phyloP scores from a whole-genome alignment of 495 filamentous ascomycete species.

The Penicillium samsonianum region DNA sequence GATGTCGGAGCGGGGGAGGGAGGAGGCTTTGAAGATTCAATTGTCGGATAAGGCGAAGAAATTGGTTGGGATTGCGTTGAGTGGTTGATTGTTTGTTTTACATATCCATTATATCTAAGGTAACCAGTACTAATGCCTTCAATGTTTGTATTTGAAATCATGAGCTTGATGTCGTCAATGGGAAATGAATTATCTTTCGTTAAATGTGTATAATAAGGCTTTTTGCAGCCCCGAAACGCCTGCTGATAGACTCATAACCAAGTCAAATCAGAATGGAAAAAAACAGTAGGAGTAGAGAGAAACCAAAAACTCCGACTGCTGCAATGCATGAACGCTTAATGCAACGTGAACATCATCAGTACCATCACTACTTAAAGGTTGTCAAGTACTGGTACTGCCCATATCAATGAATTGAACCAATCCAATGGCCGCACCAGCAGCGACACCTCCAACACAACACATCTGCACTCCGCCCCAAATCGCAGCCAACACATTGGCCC shows the following conservation, averaged over 20 bases:
- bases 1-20: conserved; percentile 68
- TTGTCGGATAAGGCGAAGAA: conserved; percentile 59
- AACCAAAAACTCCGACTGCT: background rate
- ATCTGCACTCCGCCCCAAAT: conserved; percentile 60
- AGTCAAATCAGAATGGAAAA: background rate
- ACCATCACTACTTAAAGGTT: background rate
- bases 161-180: background rate
- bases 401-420: conserved; percentile 53
- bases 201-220: background rate
- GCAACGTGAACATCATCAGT: background rate
- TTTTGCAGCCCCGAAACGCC: conserved; percentile 1
- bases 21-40: conserved; percentile 64
- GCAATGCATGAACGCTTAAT: conserved; percentile 8
- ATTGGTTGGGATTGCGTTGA: conserved; percentile 48
- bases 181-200: background rate
- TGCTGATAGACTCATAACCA: background rate
- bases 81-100: conserved; percentile 3
- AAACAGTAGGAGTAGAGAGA: conserved; percentile 1
- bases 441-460: conserved; percentile 65
- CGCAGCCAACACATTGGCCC: conserved; percentile 43
- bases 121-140: background rate
- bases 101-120: background rate
- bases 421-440: conserved; percentile 64
- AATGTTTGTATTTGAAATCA: background rate
- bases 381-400: conserved; percentile 24